phyloP scores from a whole-genome alignment of 164 flowering plant genomes.

The Chloranthus sessilifolius region DNA sequence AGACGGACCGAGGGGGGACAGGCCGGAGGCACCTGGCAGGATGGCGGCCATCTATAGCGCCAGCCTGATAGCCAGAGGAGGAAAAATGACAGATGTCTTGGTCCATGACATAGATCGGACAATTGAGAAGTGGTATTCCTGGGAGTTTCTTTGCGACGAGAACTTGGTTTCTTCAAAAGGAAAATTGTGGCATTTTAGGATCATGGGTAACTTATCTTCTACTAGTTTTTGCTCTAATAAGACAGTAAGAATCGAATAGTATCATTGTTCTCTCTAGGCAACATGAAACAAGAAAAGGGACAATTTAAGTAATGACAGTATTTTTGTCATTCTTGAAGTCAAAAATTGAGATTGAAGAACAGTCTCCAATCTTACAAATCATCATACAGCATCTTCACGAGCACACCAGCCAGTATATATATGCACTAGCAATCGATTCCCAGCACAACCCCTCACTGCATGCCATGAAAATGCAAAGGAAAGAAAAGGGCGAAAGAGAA shows the following conservation, averaged over 20 bases:
- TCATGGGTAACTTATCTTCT: conserved; percentile 31
- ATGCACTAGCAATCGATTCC: too few relatives aligned
- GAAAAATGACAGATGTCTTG: conserved; percentile 52
- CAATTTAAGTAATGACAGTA: neutral
- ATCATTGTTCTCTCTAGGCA: neutral
- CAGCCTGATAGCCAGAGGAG: conserved; percentile 55
- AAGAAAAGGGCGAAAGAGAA: too few relatives aligned
- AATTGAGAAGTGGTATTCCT: conserved; percentile 87
- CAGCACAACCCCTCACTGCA: too few relatives aligned
- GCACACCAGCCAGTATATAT: too few relatives aligned
- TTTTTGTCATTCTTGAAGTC: neutral
- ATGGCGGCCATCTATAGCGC: conserved; percentile 79
- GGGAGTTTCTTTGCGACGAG: conserved; percentile 86
- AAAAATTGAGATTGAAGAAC: neutral
- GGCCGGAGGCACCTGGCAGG: conserved; percentile 67
- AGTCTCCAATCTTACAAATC: too few relatives aligned
- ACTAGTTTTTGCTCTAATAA: conserved; percentile 47
- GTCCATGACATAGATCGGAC: conserved; percentile 75
- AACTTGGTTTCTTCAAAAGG: conserved; percentile 81
- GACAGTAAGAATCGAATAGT: conserved; percentile 17
- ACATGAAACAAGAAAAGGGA: neutral
- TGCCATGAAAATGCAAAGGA: too few relatives aligned
- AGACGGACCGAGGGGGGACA: conserved; percentile 72
- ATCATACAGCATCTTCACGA: too few relatives aligned
- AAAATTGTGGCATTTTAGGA: conserved; percentile 72